phyloP scores from a whole-genome alignment of 31 red algal genomes.

The Odonthalia washingtoniensis region DNA sequence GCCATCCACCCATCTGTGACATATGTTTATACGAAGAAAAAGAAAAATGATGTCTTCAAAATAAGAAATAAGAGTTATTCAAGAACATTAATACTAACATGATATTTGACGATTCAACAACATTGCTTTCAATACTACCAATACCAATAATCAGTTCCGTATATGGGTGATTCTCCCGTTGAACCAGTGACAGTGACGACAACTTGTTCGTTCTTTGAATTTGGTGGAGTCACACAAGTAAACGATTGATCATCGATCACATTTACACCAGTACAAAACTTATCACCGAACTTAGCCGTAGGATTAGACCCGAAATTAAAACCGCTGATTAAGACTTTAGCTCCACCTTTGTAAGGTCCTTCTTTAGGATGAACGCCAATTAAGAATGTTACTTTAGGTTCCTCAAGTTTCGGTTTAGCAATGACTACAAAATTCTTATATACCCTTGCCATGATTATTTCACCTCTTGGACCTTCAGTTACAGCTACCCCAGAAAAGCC shows the following conservation, averaged over 20 bases:
- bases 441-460: slow-evolving; percentile 70
- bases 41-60: too few relatives aligned
- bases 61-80: too few relatives aligned
- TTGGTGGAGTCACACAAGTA: slow-evolving; percentile 58
- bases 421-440: slow-evolving; percentile 58
- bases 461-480: slow-evolving; percentile 57
- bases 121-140: slow-evolving; percentile 34
- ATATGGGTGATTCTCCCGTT: slow-evolving; percentile 51
- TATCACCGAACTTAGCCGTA: slow-evolving; percentile 56
- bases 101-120: too few relatives aligned
- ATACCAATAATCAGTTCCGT: slow-evolving; percentile 70
- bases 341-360: slow-evolving; percentile 62
- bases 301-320: slow-evolving; percentile 60
- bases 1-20: too few relatives aligned
- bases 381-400: slow-evolving; percentile 53
- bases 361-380: slow-evolving; percentile 69
- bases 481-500: slow-evolving; percentile 59
- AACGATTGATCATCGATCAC: slow-evolving; percentile 58
- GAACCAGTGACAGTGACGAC: slow-evolving; percentile 46
- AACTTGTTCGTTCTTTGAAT: slow-evolving; percentile 56
- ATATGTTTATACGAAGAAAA: too few relatives aligned
- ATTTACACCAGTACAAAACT: slow-evolving; percentile 57
- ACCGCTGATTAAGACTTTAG: slow-evolving; percentile 60
- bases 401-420: slow-evolving; percentile 31
- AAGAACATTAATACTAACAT: too few relatives aligned